Evolutionary conservation across 768 basidiomycete genomes (phyloP), one percentile per base, ranked within the genome.

Genomic region (Podaxis sp.): DNA sequence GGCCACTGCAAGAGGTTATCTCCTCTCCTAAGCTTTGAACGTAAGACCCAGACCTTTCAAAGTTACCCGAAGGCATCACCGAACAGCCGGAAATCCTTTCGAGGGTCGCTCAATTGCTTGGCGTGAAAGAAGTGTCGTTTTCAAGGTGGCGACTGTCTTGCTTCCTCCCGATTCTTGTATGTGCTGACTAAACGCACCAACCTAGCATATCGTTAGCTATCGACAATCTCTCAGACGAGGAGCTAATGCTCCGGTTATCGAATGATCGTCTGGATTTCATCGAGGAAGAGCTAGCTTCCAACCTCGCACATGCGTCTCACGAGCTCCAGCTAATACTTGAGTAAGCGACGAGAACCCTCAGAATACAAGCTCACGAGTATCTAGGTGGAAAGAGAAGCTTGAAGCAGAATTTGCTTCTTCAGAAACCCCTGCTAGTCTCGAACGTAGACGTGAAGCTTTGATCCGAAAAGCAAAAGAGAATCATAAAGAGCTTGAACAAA

Each of bases 401-500:
- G 65, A 66, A 5, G 61, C 68, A 9, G 72, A 72, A 4, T 57
- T 65, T 5, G 57, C 68, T 1, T 57, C 61, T 4, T 64, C 65
- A 4, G 74, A 76, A 46, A 72, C 62, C 10, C 59, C 71, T 6
- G 64, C 70, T 0, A 68, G 66, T 11, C 61, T 80, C 2, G 77
- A 79, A 51, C 70, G 77, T 32, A 71, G 74, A 1, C 76, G 74
- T 62, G 76, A 78, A n/a, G 70, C 69, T 4, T 61, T 80, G n/a
- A 60, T 75, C 1, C 73, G 74, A 37, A 83, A 79, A 61, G 80
- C 79, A 0, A 80, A 80, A 60, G 80, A 82, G 63, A 77, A 79
- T 61, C 77, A 77, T 63, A 70, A 71, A 47, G 74, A 77, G 47
- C 71, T 82, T 1, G 75, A 74, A 25, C 44, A 59, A 9, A 54